phyloP scores from a whole-genome alignment of 2,329 filamentous ascomycete species.

The Trichoderma koningii region DNA sequence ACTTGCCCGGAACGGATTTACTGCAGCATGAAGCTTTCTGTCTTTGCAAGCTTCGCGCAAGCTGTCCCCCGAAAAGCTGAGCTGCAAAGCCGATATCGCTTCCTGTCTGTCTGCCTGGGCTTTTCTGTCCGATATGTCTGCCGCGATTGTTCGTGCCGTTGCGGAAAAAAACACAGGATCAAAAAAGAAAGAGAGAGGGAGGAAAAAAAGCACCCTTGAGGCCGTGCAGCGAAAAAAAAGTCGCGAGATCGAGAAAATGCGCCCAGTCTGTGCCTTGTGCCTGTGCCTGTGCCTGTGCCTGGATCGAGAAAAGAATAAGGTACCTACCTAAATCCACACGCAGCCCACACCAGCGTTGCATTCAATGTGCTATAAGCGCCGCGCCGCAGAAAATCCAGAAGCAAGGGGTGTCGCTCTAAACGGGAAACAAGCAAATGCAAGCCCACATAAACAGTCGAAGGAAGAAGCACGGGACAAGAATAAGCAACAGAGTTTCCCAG shows the following conservation, averaged over 20 bases:
- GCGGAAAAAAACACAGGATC: constrained; percentile 16
- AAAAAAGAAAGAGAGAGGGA: not conserved
- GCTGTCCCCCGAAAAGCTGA: not conserved
- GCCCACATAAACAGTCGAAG: constrained; percentile 1
- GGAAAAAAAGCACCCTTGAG: not conserved
- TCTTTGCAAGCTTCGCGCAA: not conserved
- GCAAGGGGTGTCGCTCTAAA: constrained; percentile 10
- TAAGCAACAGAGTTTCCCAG: not conserved
- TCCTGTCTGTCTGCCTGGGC: no score
- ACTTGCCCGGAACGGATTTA: constrained; percentile 27
- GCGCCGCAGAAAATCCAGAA: constrained; percentile 18
- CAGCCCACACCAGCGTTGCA: not conserved
- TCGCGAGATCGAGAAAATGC: constrained; percentile 19
- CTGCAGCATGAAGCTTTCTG: not conserved
- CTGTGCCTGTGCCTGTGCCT: not conserved
- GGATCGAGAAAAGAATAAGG: no score
- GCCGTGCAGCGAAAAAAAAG: constrained; percentile 3
- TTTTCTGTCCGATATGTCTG: not conserved
- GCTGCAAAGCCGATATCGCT: no score
- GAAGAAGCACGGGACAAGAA: not conserved
- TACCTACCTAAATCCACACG: not conserved
- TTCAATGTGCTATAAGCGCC: constrained; percentile 12
- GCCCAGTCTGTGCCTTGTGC: not conserved
- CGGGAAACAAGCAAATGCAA: not conserved
- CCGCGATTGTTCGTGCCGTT: not conserved